phyloP scores from a whole-genome alignment of 805 yeast genomes.

The Spathaspora boniae region DNA sequence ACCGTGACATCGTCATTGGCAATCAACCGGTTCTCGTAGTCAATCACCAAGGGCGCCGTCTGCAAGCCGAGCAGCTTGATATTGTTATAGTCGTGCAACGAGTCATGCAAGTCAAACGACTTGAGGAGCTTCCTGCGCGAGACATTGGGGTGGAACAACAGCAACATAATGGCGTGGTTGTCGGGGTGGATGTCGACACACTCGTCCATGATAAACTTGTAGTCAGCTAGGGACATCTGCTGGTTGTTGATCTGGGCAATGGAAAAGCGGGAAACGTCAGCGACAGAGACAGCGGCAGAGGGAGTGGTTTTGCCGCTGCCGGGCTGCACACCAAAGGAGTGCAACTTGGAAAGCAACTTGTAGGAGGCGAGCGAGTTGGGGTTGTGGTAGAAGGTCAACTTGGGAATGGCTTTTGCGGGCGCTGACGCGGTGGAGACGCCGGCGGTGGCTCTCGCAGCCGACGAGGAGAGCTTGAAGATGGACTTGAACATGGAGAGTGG shows the following conservation, averaged over 20 bases:
- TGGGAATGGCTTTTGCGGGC: not conserved
- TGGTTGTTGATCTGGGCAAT: no score
- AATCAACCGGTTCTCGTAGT: slow-evolving; percentile 35
- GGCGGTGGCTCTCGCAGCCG: not conserved
- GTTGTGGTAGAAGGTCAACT: slow-evolving; percentile 27
- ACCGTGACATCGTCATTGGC: slow-evolving; percentile 38
- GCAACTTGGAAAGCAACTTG: slow-evolving; percentile 22
- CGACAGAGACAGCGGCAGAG: no score
- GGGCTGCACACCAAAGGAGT: slow-evolving; percentile 11
- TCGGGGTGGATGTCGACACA: slow-evolving; percentile 35
- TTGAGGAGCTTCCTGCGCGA: slow-evolving; percentile 7
- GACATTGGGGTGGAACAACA: slow-evolving; percentile 10
- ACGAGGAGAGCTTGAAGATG: no score
- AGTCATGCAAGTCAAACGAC: slow-evolving; percentile 11
- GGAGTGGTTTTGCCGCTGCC: slow-evolving; percentile 1
- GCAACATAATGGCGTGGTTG: slow-evolving; percentile 22
- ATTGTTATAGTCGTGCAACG: slow-evolving; percentile 11
- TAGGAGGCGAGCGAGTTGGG: slow-evolving; percentile 21
- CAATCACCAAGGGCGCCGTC: slow-evolving; percentile 26
- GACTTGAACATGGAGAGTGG: no score
- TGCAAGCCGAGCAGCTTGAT: slow-evolving; percentile 2
- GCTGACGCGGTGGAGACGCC: not conserved
- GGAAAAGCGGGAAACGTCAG: no score
- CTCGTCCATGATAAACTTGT: slow-evolving; percentile 21
- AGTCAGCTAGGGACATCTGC: slow-evolving; percentile 15